Evolutionary conservation across 2,329 filamentous ascomycete species (phyloP), one percentile per base, ranked within the genome.

Genomic region (Claviceps humidiphila): DNA sequence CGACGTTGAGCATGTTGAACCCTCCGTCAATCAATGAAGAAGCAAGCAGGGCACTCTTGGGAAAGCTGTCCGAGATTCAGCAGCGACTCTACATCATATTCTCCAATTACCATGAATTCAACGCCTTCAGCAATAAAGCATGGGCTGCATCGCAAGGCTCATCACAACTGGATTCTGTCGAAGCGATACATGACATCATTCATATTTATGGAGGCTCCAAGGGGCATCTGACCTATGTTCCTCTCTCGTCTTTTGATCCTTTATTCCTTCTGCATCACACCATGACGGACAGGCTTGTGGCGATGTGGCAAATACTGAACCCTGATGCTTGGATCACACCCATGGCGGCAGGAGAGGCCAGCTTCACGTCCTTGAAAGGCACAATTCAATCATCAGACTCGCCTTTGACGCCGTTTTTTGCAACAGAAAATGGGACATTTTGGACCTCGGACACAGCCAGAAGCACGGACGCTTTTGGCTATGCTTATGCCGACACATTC

Each of bases 181-280:
- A 85, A 63, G 75, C 77, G 1, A 66, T 85, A 4, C 82, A 85
- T 58, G 81, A 85, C 60, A 73, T 74, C 11, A 72, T 85, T 41
- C 82, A 85, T 57, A 75, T 75, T 37, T 71, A 76, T 48, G 72
- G 76, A 3, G 85, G 77, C 37, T 72, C 68, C 54, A 74, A 74
- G 39, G 84, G 85, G 1, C 84, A 88, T 59, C 85, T 86, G 78
- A 79, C 76, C 43, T 85, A 79, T 64, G 80, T 82, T 37, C 79
- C 81, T 17, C 84, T 85, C 58, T 85, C 87, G 1, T 78, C 84
- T 0, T 94, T 88, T 62, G 88, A 94, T 61, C 87, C 87, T 0
- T 70, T 87, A 13, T 90, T 91, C 66, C 87, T 84, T 68, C 68
- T 91, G 8, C 86, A 91, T 60, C 87, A 91, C 60, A 71, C 74